phyloP scores from a whole-genome alignment of 2,329 filamentous ascomycete genomes.

The Raffaelea deltoideospora region DNA sequence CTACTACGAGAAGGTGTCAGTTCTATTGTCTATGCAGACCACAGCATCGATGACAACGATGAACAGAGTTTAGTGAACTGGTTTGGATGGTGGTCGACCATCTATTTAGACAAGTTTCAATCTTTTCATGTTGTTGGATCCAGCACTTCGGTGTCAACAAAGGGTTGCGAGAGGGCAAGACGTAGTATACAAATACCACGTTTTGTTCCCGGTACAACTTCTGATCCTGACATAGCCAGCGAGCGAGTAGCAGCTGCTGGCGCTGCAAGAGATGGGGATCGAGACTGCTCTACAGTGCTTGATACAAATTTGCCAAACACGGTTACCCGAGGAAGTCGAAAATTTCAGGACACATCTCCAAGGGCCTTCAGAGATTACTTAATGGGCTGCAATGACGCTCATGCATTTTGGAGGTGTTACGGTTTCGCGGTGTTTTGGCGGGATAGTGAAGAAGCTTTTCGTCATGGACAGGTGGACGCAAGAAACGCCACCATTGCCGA shows the following conservation, averaged over 20 bases:
- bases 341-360: too few relatives aligned
- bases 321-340: too few relatives aligned
- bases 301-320: too few relatives aligned
- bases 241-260: not conserved
- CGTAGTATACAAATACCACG: constrained; percentile 19
- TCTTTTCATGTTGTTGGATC: constrained; percentile 42
- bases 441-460: constrained; percentile 23
- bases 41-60: constrained; percentile 37
- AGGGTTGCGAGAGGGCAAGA: constrained; percentile 11
- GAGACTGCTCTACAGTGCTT: not conserved
- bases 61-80: constrained; percentile 48
- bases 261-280: not conserved
- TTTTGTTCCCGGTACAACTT: constrained; percentile 19
- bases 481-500: constrained; percentile 16
- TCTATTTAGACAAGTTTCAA: constrained; percentile 33
- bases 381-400: not conserved
- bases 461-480: constrained; percentile 15
- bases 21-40: constrained; percentile 15
- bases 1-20: not conserved
- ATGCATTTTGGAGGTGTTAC: constrained; percentile 11
- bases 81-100: constrained; percentile 43
- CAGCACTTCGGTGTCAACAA: constrained; percentile 3
- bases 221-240: constrained; percentile 19
- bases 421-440: constrained; percentile 24
- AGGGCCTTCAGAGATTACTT: not conserved